Evolutionary conservation across 1,139 yeast species (phyloP).

Genomic region (Entelexis paramagnoliae): DNA sequence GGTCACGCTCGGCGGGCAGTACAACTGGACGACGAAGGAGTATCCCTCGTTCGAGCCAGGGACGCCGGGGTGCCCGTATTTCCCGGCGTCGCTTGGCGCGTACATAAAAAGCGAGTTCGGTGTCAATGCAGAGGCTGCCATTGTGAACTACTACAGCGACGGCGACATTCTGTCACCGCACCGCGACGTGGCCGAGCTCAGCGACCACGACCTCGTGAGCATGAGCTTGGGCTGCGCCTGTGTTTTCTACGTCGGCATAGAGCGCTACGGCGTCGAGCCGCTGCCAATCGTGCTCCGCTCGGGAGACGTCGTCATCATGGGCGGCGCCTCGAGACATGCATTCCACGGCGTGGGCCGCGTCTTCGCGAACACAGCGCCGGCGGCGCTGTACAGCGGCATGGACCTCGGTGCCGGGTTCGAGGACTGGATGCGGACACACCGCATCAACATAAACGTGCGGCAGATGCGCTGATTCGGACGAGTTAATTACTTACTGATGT

Average conservation of each 20-base stretch:
- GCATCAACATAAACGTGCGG: slow-evolving; percentile 36
- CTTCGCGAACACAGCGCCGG: slow-evolving; percentile 32
- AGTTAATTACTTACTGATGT: neutral
- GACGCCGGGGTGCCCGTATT: slow-evolving; percentile 31
- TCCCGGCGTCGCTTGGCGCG: slow-evolving; percentile 30
- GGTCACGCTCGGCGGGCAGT: slow-evolving; percentile 41
- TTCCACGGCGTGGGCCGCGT: slow-evolving; percentile 38
- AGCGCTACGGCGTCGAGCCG: slow-evolving; percentile 26
- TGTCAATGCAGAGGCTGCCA: slow-evolving; percentile 36
- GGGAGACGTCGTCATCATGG: slow-evolving; percentile 38
- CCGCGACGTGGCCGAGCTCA: slow-evolving; percentile 38
- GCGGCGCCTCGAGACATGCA: slow-evolving; percentile 35
- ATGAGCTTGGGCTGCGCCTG: slow-evolving; percentile 36
- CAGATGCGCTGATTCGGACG: slow-evolving; percentile 29
- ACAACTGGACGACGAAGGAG: slow-evolving; percentile 37
- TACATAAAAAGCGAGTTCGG: slow-evolving; percentile 26
- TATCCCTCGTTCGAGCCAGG: slow-evolving; percentile 34
- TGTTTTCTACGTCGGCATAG: slow-evolving; percentile 31
- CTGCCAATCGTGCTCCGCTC: slow-evolving; percentile 31
- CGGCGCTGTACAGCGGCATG: slow-evolving; percentile 20
- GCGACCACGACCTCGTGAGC: slow-evolving; percentile 32
- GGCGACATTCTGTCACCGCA: slow-evolving; percentile 39
- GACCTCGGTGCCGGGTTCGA: slow-evolving; percentile 21
- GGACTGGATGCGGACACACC: slow-evolving; percentile 32
- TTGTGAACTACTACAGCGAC: slow-evolving; percentile 37